Percentiles rank a stretch among this genome's conserved stretches.
phyloP scores from a whole-genome alignment of 2,329 filamentous ascomycete species.

The Fusarium temperatum region DNA sequence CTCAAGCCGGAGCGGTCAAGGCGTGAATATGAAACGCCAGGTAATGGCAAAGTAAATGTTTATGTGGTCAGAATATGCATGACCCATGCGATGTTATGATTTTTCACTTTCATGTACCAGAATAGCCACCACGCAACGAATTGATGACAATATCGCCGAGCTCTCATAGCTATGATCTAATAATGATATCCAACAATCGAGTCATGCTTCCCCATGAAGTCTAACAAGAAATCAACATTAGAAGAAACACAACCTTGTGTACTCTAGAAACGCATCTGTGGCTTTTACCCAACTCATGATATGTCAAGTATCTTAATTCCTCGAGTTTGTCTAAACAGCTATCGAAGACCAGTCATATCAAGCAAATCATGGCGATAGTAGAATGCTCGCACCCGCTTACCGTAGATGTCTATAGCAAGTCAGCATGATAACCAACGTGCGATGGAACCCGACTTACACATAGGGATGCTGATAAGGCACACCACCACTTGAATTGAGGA shows the following conservation, averaged over 20 bases:
- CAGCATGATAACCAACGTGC: background rate
- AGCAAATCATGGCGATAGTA: constrained; percentile 80
- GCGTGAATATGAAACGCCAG: constrained; percentile 15
- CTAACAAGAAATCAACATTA: constrained; percentile 5
- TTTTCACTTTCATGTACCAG: constrained; percentile 3
- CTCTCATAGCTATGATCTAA: background rate
- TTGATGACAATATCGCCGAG: background rate
- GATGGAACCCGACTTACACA: constrained; percentile 78
- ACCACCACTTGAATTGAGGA: constrained; percentile 80
- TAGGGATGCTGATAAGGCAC: constrained; percentile 77
- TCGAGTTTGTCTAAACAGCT: background rate
- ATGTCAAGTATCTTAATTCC: constrained; percentile 28
- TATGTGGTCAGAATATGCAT: background rate
- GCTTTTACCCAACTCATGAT: background rate
- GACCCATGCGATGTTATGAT: background rate
- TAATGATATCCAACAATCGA: background rate
- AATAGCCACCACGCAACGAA: background rate
- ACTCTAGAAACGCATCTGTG: background rate
- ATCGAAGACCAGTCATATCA: constrained; percentile 45
- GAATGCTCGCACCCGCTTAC: constrained; percentile 79
- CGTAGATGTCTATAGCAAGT: constrained; percentile 70
- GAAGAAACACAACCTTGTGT: background rate
- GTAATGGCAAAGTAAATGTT: background rate
- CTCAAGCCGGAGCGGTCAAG: constrained; percentile 33
- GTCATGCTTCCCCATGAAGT: background rate